Evolutionary conservation across 2,329 filamentous ascomycete species (phyloP).

Genomic region (Phyllosticta ampelicida): DNA sequence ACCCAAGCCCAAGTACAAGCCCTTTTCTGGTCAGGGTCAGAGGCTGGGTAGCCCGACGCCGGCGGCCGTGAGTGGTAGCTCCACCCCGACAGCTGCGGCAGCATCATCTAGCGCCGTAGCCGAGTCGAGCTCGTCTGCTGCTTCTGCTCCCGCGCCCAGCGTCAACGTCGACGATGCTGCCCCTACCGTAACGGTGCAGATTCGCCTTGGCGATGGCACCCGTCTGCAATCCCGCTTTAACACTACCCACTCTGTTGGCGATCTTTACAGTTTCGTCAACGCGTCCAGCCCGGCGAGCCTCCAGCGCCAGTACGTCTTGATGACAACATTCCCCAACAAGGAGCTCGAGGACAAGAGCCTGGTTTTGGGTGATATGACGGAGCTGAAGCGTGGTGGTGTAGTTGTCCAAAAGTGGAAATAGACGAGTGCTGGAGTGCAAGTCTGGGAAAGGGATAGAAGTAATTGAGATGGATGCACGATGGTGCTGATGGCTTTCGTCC

Average conservation of each 20-base stretch:
- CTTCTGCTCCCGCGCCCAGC: slow-evolving; percentile 21
- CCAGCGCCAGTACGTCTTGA: slow-evolving; percentile 58
- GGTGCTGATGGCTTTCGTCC: background rate
- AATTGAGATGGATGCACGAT: background rate
- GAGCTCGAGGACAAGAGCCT: slow-evolving; percentile 58
- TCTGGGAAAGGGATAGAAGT: background rate
- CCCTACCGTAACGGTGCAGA: slow-evolving; percentile 60
- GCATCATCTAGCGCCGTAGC: slow-evolving; percentile 19
- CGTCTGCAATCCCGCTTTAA: slow-evolving; percentile 74
- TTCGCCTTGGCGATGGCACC: slow-evolving; percentile 69
- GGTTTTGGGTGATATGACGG: slow-evolving; percentile 36
- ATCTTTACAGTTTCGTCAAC: slow-evolving; percentile 65
- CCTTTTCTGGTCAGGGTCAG: slow-evolving; percentile 61
- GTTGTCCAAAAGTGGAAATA: slow-evolving; percentile 46
- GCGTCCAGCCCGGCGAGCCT: slow-evolving; percentile 49
- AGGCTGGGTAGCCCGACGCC: slow-evolving; percentile 70
- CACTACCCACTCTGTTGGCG: slow-evolving; percentile 63
- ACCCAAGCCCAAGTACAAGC: slow-evolving; percentile 65
- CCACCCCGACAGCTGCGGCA: slow-evolving; percentile 25
- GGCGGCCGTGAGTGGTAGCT: slow-evolving; percentile 37
- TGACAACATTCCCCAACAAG: slow-evolving; percentile 75
- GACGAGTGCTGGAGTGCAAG: background rate
- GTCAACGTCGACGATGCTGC: slow-evolving; percentile 52
- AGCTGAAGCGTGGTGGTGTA: slow-evolving; percentile 43
- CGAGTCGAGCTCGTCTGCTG: slow-evolving; percentile 17